Percentiles rank a stretch among this genome's conserved stretches.
phyloP scores from a whole-genome alignment of 2,329 filamentous ascomycete genomes.

The Scytalidium lignicola region DNA sequence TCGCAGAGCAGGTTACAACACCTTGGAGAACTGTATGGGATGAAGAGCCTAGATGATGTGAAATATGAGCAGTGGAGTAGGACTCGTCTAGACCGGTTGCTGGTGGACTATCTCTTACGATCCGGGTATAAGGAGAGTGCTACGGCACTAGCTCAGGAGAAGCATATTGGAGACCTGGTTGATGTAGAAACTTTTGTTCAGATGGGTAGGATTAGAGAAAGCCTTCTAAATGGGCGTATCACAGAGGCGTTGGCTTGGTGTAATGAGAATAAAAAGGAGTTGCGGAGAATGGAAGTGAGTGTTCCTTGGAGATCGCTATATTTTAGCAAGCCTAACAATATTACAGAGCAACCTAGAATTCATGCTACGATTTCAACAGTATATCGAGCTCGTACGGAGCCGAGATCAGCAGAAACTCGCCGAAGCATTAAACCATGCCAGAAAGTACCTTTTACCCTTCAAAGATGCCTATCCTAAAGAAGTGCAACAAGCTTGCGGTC shows the following conservation, averaged over 20 bases:
- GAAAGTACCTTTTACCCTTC: slow-evolving; percentile 72
- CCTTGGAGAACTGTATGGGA: slow-evolving; percentile 72
- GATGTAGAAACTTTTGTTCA: slow-evolving; percentile 84
- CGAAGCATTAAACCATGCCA: slow-evolving; percentile 78
- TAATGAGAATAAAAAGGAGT: slow-evolving; percentile 83
- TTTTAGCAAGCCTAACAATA: slow-evolving; percentile 3
- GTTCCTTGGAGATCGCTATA: background rate
- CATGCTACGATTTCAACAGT: slow-evolving; percentile 89
- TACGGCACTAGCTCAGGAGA: slow-evolving; percentile 66
- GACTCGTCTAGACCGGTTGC: slow-evolving; percentile 70
- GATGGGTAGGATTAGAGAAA: slow-evolving; percentile 72
- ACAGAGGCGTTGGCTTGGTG: slow-evolving; percentile 85
- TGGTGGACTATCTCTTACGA: slow-evolving; percentile 89
- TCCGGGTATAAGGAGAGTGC: slow-evolving; percentile 79
- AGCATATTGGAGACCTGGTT: slow-evolving; percentile 73
- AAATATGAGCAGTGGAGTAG: slow-evolving; percentile 91
- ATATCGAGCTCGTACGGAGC: slow-evolving; percentile 80
- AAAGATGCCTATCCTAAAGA: slow-evolving; percentile 62
- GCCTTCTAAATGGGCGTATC: slow-evolving; percentile 65
- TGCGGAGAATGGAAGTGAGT: slow-evolving; percentile 78
- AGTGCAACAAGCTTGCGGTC: slow-evolving; percentile 68
- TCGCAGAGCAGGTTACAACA: slow-evolving; percentile 73
- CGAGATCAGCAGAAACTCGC: slow-evolving; percentile 57
- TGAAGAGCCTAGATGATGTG: slow-evolving; percentile 80
- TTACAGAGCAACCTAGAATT: slow-evolving; percentile 78